Evolutionary conservation across 176 grass and related monocot species (phyloP).

Genomic region (Raddia guianensis): DNA sequence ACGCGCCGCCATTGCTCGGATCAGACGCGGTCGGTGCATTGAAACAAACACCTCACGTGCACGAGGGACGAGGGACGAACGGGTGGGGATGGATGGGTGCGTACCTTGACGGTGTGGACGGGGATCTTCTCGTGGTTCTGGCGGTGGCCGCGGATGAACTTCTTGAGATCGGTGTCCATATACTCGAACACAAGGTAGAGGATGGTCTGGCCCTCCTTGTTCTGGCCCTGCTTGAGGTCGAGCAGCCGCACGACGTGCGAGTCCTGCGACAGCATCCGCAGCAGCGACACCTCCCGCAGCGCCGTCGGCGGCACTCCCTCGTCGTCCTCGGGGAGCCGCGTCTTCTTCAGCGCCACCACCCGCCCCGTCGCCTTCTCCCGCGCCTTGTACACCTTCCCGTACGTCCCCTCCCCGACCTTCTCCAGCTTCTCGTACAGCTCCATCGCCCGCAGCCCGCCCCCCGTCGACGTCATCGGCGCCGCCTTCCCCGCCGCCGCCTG

Average conservation of each 20-base stretch:
- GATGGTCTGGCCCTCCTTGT: conserved; percentile 90
- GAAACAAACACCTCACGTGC: conserved; percentile 30
- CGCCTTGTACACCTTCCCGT: conserved; percentile 99
- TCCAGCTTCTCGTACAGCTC: conserved; percentile 99
- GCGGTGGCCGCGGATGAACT: conserved; percentile 83
- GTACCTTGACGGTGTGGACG: conserved; percentile 65
- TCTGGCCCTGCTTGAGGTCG: conserved; percentile 93
- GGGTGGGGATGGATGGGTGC: too few relatives aligned
- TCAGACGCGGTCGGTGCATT: background rate
- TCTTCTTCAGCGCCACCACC: conserved; percentile 99
- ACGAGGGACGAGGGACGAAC: background rate
- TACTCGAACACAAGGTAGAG: conserved; percentile 98
- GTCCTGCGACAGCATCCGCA: conserved; percentile 95
- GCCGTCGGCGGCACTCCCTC: conserved; percentile 98
- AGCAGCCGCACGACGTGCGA: conserved; percentile 85
- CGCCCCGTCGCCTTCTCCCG: conserved; percentile 89
- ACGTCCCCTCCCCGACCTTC: conserved; percentile 99
- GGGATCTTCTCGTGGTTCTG: conserved; percentile 66
- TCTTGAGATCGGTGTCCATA: conserved; percentile 99
- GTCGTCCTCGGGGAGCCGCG: conserved; percentile 93
- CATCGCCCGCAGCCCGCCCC: conserved; percentile 65
- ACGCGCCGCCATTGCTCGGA: background rate
- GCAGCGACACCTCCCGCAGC: conserved; percentile 91
- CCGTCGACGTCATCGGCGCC: conserved; percentile 12
- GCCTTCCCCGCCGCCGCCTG: conserved; percentile 1